A percentile compares a stretch with the other conserved stretches of the same genome.
These are phyloP conservation scores for Phyllosticta paracitricarpa DNA, from an alignment of 2,329 filamentous ascomycete genomes.

Conservation along the genomic window DNA sequence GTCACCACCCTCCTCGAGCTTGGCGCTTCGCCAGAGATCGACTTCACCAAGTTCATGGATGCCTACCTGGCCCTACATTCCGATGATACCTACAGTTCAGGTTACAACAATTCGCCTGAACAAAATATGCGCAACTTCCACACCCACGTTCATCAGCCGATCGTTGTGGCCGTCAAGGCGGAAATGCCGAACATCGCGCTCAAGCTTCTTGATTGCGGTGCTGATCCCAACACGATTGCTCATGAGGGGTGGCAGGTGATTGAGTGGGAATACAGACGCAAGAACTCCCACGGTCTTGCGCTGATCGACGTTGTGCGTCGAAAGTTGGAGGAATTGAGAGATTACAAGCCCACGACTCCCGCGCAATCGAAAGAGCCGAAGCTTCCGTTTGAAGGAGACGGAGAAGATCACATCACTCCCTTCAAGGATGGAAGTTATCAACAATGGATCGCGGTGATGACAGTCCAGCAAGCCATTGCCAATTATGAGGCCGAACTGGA, in stretches of 20 bases:
- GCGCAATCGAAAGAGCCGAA: constrained; percentile 10
- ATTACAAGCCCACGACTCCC: constrained; percentile 24
- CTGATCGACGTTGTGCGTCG: constrained; percentile 51
- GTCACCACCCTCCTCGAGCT: constrained; percentile 52
- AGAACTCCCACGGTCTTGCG: constrained; percentile 31
- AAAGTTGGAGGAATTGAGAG: constrained; percentile 41
- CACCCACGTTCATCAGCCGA: constrained; percentile 48
- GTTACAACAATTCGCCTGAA: constrained; percentile 22
- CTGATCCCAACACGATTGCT: constrained; percentile 54
- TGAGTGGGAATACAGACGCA: constrained; percentile 25
- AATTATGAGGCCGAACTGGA: constrained; percentile 28
- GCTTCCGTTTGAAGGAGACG: constrained; percentile 15
- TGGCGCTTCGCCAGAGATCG: constrained; percentile 51
- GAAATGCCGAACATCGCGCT: constrained; percentile 45
- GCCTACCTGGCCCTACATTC: constrained; percentile 36
- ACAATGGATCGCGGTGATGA: constrained; percentile 42
- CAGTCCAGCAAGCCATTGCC: constrained; percentile 29
- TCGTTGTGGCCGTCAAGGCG: constrained; percentile 49
- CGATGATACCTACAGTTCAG: constrained; percentile 26
- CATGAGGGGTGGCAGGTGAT: constrained; percentile 21
- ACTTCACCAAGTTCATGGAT: constrained; percentile 56
- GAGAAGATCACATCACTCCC: constrained; percentile 27
- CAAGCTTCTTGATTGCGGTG: constrained; percentile 53
- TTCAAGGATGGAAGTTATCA: constrained; percentile 50
- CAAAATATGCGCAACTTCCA: constrained; percentile 42